These are phyloP conservation scores for Diutina sp. DNA, from an alignment of 1,139 yeast species.

Conservation along the genomic window DNA sequence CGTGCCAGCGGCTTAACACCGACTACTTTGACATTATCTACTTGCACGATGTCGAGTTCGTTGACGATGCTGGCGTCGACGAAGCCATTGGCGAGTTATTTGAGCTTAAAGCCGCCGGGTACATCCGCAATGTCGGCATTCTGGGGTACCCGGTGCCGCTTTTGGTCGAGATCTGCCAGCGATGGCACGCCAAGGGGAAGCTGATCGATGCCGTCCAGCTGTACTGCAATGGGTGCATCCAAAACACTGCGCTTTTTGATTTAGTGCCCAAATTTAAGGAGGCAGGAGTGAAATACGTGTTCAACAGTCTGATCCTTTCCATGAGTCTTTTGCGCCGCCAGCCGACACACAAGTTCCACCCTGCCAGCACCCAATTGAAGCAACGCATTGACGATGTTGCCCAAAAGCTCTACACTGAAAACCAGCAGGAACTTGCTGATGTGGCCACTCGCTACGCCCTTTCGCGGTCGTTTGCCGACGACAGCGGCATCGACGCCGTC, in stretches of 20 bases:
- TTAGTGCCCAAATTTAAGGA: conserved; percentile 35
- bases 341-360: conserved; percentile 68
- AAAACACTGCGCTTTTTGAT: conserved; percentile 47
- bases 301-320: conserved; percentile 77
- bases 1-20: conserved; percentile 53
- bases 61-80: conserved; percentile 35
- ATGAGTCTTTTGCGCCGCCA: conserved; percentile 74
- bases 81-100: conserved; percentile 54
- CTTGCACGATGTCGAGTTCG: conserved; percentile 85
- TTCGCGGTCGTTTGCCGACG: neutral
- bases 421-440: conserved; percentile 57
- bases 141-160: conserved; percentile 81
- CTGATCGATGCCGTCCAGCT: conserved; percentile 64
- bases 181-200: conserved; percentile 12
- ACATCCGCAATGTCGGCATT: conserved; percentile 56
- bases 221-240: conserved; percentile 75
- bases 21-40: conserved; percentile 67
- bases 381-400: conserved; percentile 45
- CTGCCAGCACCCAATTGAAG: conserved; percentile 54
- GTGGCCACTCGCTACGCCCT: conserved; percentile 70
- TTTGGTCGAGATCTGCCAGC: conserved; percentile 36
- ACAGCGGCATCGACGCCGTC: conserved; percentile 20
- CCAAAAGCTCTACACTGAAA: conserved; percentile 17
- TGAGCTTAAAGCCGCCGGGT: conserved; percentile 49
- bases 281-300: conserved; percentile 40